Base-by-base conservation (phyloP, 768 basidiomycete genomes). In the Pisolithus tinctorius region DNA sequence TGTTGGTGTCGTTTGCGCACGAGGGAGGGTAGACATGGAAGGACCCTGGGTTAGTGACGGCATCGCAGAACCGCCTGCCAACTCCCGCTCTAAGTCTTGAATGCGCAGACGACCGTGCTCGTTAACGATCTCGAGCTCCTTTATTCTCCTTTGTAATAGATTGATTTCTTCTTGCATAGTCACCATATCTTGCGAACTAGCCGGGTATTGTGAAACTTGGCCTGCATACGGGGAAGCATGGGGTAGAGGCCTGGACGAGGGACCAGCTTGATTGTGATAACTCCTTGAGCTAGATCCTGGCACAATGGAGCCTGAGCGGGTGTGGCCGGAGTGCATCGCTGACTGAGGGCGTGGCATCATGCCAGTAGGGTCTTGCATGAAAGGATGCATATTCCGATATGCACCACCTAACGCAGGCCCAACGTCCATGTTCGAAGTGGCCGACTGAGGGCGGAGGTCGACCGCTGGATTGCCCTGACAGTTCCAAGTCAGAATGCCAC, bases 41-140 rank as follows among this genome's bases (percentile, higher is more conserved):
- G 31, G 52, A 29, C 50, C 49, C 55, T 20, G 58, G 55, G 48
- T 53, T 48, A 59, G 39, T 7, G 63, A 26, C 11, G 66, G 61
- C 29, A 60, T 60, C 16, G 58, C 46, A 11, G 60, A 5, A 4
- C 42, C 55, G 44, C 55, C 68, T 43, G 68, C 73, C 47, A 78
- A 66, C 54, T 78, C 71, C 37, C 58, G 60, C 63, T 79, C 78
- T 50, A 83, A 72, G 55, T 75, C 71, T 39, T 69, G 66, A 34
- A 77, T 70, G 31, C 77, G 78, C 54, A 71, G 62, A 31, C 74
- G 74, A 30, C 73, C 73, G 25, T 75, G 74, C 41, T 78, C 71
- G 59, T 81, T 78, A 54, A 78, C 74, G 49, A 75, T 73, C 67
- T 89, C 84, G 36, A 87, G 75, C 54, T 88, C 82, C 17, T 71